Conservation (phyloP, 192 early-diverging fungal genomes). For the Bifiguratus adelaidae region DNA sequence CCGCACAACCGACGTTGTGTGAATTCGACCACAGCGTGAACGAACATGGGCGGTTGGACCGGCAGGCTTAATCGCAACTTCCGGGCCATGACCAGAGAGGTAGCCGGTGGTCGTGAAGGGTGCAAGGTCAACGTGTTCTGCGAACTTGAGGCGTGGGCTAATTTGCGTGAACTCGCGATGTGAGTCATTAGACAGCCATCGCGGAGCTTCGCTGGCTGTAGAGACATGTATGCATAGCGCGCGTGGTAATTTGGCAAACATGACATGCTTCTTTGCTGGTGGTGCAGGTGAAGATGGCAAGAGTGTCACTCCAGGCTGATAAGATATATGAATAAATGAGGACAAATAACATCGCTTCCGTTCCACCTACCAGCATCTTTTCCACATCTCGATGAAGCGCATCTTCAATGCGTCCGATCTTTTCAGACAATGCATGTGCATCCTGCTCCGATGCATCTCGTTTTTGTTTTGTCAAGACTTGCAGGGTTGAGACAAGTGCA, state of each 20-base stretch:
- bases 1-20: too few relatives aligned
- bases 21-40: too few relatives aligned
- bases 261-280: slow-evolving; percentile 62
- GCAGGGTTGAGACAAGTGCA: slow-evolving; percentile 34
- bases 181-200: too few relatives aligned
- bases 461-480: slow-evolving; percentile 15
- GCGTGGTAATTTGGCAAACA: slow-evolving; percentile 76
- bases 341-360: too few relatives aligned
- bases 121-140: slow-evolving; percentile 61
- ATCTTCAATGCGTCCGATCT: slow-evolving; percentile 24
- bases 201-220: too few relatives aligned
- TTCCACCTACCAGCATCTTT: slow-evolving; percentile 27
- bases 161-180: too few relatives aligned
- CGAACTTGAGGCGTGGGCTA: slow-evolving; percentile 55
- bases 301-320: slow-evolving; percentile 14
- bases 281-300: slow-evolving; percentile 9
- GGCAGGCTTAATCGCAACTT: too few relatives aligned
- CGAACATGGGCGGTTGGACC: too few relatives aligned
- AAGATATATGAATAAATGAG: background rate
- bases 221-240: slow-evolving; percentile 79
- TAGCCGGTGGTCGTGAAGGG: slow-evolving; percentile 62
- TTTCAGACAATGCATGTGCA: slow-evolving; percentile 10
- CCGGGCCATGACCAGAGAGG: too few relatives aligned
- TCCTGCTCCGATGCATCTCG: too few relatives aligned
- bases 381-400: slow-evolving; percentile 28